These are phyloP conservation scores for Tolypocladium guangdongense DNA, from an alignment of 2,329 filamentous ascomycete species.

Conservation along the genomic window DNA sequence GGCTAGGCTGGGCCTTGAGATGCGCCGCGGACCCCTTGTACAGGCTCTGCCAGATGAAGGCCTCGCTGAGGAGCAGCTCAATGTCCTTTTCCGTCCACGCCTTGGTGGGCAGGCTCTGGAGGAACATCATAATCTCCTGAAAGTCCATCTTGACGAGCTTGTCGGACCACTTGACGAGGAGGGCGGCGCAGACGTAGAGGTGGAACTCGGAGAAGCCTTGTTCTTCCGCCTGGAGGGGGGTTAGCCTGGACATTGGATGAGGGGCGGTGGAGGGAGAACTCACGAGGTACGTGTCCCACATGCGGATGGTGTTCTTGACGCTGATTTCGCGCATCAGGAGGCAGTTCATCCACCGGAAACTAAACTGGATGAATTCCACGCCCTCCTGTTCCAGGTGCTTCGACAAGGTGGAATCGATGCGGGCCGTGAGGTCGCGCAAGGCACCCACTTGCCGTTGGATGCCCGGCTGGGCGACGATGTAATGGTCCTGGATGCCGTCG, in stretches of 20 bases:
- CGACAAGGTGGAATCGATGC: conserved; percentile 75
- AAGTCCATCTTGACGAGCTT: conserved; percentile 96
- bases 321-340: conserved; percentile 95
- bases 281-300: conserved; percentile 99
- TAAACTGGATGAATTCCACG: conserved; percentile 98
- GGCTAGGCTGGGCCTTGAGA: conserved; percentile 45
- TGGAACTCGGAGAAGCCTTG: conserved; percentile 98
- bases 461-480: conserved; percentile 93
- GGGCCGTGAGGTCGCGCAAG: conserved; percentile 76
- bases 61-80: conserved; percentile 87
- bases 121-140: conserved; percentile 98
- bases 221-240: conserved; percentile 67
- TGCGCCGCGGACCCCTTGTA: conserved; percentile 94
- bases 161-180: conserved; percentile 96
- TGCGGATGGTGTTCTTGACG: conserved; percentile 90
- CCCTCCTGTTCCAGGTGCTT: conserved; percentile 84
- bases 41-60: conserved; percentile 96
- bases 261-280: conserved; percentile 16
- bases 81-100: conserved; percentile 98
- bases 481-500: conserved; percentile 98
- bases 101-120: conserved; percentile 86
- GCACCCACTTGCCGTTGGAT: conserved; percentile 90
- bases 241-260: conserved; percentile 9
- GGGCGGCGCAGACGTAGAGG: conserved; percentile 94
- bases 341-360: conserved; percentile 99